Percentiles rank a stretch among this genome's conserved stretches.
phyloP scores from a whole-genome alignment of 1,139 yeast genomes.

The Hyphopichia wangnamkhiaoensis region DNA sequence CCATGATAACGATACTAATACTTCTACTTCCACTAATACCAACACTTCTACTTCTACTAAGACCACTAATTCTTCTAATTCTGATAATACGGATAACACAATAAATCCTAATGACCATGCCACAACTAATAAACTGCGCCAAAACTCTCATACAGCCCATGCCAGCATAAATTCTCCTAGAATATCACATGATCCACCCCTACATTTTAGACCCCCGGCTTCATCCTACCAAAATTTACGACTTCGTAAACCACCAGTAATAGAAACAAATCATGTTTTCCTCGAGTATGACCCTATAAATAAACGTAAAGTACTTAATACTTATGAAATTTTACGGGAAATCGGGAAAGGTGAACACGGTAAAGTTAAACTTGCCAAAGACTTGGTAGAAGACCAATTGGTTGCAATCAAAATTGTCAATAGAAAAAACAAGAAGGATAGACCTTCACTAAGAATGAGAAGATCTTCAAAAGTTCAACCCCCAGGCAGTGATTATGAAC shows the following conservation, averaged over 20 bases:
- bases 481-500: conserved; percentile 45
- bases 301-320: conserved; percentile 79
- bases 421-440: conserved; percentile 57
- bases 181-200: too few relatives aligned
- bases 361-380: conserved; percentile 87
- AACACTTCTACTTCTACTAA: too few relatives aligned
- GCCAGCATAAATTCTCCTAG: too few relatives aligned
- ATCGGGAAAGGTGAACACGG: conserved; percentile 98
- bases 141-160: too few relatives aligned
- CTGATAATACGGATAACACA: too few relatives aligned
- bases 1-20: too few relatives aligned
- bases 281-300: conserved; percentile 89
- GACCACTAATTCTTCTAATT: too few relatives aligned
- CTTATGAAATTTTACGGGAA: conserved; percentile 85
- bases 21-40: too few relatives aligned
- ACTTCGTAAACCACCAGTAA: conserved; percentile 47
- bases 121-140: too few relatives aligned
- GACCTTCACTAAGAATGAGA: conserved; percentile 57
- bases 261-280: conserved; percentile 79
- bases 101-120: too few relatives aligned
- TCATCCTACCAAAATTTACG: too few relatives aligned
- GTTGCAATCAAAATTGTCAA: conserved; percentile 95
- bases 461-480: conserved; percentile 18
- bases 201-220: too few relatives aligned
- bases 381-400: conserved; percentile 63